Evolutionary conservation across 108 stramenopile genomes (phyloP), one percentile per base, ranked within the genome.

Genomic region (Cyclostephanos tholiformis): DNA sequence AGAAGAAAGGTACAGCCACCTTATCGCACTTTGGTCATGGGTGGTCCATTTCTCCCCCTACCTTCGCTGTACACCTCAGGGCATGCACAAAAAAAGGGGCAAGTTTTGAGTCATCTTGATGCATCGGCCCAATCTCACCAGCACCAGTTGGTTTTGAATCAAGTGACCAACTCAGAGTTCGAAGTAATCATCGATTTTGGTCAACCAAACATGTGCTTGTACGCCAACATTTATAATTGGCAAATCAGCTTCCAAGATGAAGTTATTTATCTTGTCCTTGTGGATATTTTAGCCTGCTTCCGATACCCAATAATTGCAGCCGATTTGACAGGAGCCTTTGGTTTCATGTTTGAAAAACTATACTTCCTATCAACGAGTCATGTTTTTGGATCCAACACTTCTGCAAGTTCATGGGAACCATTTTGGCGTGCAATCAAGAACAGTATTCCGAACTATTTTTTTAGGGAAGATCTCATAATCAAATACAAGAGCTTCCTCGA

Each of bases 1-100:
- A 29, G 58, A 60, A 60, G 69, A 70, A 7, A 46, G n/a, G n/a
- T 16, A 70, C 25, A 70, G 69, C 26, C 69, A 70, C 12, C 14
- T 70, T 13, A 6, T 60, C 0, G 6, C 69, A 46, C 0, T 70
- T 13, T 2, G 23, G 1, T 11, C 9, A 11, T 46, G 52, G 32
- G 29, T 60, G 1, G 17, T 41, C 1, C 16, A 30, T 14, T 70
- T 70, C 23, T 59, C 69, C 6, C 20, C 53, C 2, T 56, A 20
- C 14, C 16, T 17, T 36, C 35, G 36, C 55, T 55, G 56, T 20
- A 52, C 52, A 16, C 52, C 53, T 1, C 67, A 69, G 57, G 53
- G 53, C 27, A 69, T 69, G 67, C 39, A 27, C 11, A n/a, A 26
- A 17, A 70, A 70, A 29, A 60, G 12, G 13, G 27, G 19, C 4